Conservation (phyloP, 768 basidiomycete genomes). For the Nevesoporus exiguus region DNA sequence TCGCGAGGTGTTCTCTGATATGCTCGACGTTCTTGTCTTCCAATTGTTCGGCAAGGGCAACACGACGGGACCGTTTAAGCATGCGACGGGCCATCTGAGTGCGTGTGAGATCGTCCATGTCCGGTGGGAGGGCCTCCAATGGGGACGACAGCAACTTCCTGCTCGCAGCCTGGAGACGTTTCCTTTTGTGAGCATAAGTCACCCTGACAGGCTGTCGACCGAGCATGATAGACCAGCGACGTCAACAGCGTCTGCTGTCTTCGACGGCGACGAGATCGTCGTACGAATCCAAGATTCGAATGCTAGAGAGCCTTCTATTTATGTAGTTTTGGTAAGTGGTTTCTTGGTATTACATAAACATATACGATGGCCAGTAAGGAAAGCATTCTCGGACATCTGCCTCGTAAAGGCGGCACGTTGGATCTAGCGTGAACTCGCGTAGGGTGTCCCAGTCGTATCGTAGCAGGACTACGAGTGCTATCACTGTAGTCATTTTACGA, state of each 20-base stretch:
- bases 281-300: background rate
- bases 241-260: background rate
- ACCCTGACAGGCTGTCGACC: slow-evolving; percentile 19
- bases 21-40: slow-evolving; percentile 21
- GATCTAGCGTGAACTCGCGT: too few relatives aligned
- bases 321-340: too few relatives aligned
- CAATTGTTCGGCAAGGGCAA: slow-evolving; percentile 20
- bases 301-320: background rate
- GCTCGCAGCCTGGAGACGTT: slow-evolving; percentile 12
- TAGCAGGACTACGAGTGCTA: too few relatives aligned
- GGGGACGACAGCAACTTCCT: slow-evolving; percentile 25
- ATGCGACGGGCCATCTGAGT: slow-evolving; percentile 43
- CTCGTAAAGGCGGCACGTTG: too few relatives aligned
- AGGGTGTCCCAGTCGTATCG: too few relatives aligned
- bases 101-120: slow-evolving; percentile 33
- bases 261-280: slow-evolving; percentile 7
- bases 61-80: slow-evolving; percentile 47
- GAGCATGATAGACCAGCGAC: slow-evolving; percentile 7
- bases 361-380: too few relatives aligned
- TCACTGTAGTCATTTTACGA: too few relatives aligned
- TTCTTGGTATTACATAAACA: slow-evolving; percentile 8
- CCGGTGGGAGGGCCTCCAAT: slow-evolving; percentile 25
- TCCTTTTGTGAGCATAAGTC: slow-evolving; percentile 34
- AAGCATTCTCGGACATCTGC: too few relatives aligned
- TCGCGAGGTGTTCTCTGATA: slow-evolving; percentile 27